Percentiles rank a stretch among this genome's conserved stretches.
These are phyloP conservation scores for Podila minutissima DNA, from an alignment of 192 early-diverging fungal species.

Conservation along the genomic window DNA sequence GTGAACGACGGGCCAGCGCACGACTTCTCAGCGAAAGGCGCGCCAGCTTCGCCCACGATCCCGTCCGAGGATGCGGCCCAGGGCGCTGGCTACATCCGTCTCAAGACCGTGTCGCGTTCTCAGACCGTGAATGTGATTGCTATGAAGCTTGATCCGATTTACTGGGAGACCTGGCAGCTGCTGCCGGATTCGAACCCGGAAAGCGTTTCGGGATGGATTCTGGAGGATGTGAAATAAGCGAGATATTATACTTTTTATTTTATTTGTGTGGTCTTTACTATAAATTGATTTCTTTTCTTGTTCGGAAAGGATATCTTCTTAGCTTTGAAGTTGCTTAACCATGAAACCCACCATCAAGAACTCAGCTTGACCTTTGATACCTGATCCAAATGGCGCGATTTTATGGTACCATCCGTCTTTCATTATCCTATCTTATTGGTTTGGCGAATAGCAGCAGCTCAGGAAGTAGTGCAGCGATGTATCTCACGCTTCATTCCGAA, in stretches of 20 bases:
- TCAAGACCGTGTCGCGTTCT: slow-evolving; percentile 65
- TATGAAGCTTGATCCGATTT: slow-evolving; percentile 78
- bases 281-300: not conserved
- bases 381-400: too few species aligned
- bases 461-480: too few species aligned
- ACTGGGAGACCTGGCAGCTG: slow-evolving; percentile 79
- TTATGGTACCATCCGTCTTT: too few species aligned
- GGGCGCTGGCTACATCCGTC: slow-evolving; percentile 65
- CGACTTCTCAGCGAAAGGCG: too few species aligned
- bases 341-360: too few species aligned
- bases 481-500: too few species aligned
- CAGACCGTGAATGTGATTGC: slow-evolving; percentile 75
- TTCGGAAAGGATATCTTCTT: not conserved
- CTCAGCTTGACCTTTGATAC: too few species aligned
- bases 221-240: slow-evolving; percentile 26
- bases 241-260: not conserved
- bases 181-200: slow-evolving; percentile 54
- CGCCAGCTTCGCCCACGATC: not conserved
- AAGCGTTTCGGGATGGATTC: slow-evolving; percentile 39
- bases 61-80: slow-evolving; percentile 56
- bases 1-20: too few species aligned
- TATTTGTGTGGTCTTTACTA: too few species aligned
- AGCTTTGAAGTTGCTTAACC: too few species aligned
- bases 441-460: too few species aligned
- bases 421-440: too few species aligned